phyloP scores from a whole-genome alignment of 495 filamentous ascomycete genomes.

The Aspergillus baeticus region DNA sequence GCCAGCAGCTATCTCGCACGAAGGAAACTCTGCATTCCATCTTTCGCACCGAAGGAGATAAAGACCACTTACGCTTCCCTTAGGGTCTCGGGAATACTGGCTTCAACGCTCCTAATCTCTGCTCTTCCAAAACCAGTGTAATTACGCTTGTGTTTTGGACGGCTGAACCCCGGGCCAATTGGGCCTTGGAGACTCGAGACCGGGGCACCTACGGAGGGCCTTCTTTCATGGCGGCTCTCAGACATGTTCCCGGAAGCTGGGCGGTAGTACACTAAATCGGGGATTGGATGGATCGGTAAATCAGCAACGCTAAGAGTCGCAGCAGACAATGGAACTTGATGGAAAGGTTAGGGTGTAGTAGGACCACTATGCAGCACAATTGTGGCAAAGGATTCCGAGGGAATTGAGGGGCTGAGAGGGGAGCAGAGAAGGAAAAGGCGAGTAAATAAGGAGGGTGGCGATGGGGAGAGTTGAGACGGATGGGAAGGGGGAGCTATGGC shows the following conservation, averaged over 20 bases:
- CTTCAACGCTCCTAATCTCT: slow-evolving; percentile 93
- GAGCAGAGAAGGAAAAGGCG: slow-evolving; percentile 11
- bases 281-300: neutral
- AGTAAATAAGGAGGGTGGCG: slow-evolving; percentile 10
- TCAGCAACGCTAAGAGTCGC: neutral
- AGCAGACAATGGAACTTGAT: neutral
- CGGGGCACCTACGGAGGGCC: slow-evolving; percentile 75
- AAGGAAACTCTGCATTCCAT: neutral
- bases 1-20: neutral
- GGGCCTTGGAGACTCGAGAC: slow-evolving; percentile 80
- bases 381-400: neutral
- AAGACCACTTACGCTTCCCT: slow-evolving; percentile 65
- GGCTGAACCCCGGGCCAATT: slow-evolving; percentile 66
- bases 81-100: slow-evolving; percentile 82
- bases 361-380: neutral
- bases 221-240: slow-evolving; percentile 56
- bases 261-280: neutral
- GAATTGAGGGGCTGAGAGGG: neutral
- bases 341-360: neutral
- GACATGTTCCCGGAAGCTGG: slow-evolving; percentile 13
- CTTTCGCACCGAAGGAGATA: neutral
- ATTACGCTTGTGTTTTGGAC: slow-evolving; percentile 94
- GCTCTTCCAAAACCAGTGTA: slow-evolving; percentile 84
- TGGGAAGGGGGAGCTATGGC: slow-evolving; percentile 5
- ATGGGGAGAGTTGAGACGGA: slow-evolving; percentile 15